Evolutionary conservation across 257 asterid species (phyloP).

Genomic region (Voacanga thouarsii): DNA sequence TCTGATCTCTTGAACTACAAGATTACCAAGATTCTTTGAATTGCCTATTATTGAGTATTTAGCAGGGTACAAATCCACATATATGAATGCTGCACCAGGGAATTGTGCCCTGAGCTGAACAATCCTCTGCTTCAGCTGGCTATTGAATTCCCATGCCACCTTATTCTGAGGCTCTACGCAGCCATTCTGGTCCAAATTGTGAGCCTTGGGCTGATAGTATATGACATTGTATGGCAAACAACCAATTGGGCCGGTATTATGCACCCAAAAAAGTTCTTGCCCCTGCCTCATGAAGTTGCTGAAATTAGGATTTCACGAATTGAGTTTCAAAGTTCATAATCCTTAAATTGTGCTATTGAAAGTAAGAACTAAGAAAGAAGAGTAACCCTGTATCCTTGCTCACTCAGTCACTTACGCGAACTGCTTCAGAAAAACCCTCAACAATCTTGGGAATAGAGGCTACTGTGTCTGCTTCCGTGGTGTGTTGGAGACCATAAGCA

Average conservation of each 20-base stretch:
- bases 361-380: no score
- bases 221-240: conserved; percentile 73
- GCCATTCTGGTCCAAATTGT: conserved; percentile 53
- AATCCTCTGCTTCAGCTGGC: conserved; percentile 36
- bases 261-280: conserved; percentile 87
- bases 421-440: conserved; percentile 15
- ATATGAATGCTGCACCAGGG: conserved; percentile 58
- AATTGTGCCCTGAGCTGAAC: conserved; percentile 39
- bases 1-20: not conserved
- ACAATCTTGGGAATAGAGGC: conserved; percentile 19
- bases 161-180: conserved; percentile 58
- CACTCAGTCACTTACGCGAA: conserved; percentile 15
- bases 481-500: conserved; percentile 13
- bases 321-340: not conserved
- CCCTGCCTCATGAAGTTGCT: conserved; percentile 58
- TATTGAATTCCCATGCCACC: conserved; percentile 67
- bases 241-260: conserved; percentile 88
- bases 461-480: conserved; percentile 16
- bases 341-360: not conserved
- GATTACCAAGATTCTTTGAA: conserved; percentile 28
- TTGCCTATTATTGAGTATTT: conserved; percentile 70
- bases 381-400: no score
- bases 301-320: not conserved
- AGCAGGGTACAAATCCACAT: conserved; percentile 68
- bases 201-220: conserved; percentile 29